A percentile compares a stretch with the other conserved stretches of the same genome.
These are phyloP conservation scores for Cryptococcus sp. DNA, from an alignment of 1,284 basidiomycete species.

Conservation along the genomic window DNA sequence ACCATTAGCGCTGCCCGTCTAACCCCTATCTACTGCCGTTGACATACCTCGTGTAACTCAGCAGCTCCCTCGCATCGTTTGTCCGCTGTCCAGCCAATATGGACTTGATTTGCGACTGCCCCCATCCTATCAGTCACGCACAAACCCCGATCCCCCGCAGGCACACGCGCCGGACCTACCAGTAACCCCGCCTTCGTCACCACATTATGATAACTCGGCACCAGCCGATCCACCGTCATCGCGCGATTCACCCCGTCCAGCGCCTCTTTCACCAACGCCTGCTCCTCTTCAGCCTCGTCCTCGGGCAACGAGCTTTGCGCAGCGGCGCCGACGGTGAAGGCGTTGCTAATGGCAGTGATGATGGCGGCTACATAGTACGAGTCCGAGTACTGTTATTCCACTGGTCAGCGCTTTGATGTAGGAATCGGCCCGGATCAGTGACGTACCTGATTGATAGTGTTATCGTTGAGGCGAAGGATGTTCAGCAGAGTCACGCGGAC, in stretches of 20 bases:
- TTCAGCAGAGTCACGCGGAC: slow-evolving; percentile 90
- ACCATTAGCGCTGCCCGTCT: background rate
- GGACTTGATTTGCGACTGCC: slow-evolving; percentile 77
- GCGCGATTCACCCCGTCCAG: slow-evolving; percentile 81
- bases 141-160: slow-evolving; percentile 23
- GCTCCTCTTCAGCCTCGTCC: slow-evolving; percentile 21
- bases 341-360: slow-evolving; percentile 70
- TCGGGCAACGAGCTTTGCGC: slow-evolving; percentile 11
- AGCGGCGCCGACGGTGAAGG: slow-evolving; percentile 30
- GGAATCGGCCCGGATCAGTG: background rate
- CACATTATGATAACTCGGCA: slow-evolving; percentile 91
- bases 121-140: slow-evolving; percentile 1
- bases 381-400: slow-evolving; percentile 68
- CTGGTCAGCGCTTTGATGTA: background rate
- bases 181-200: slow-evolving; percentile 86
- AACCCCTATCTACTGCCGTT: background rate
- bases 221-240: slow-evolving; percentile 89
- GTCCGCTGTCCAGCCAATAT: slow-evolving; percentile 76
- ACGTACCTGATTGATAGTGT: slow-evolving; percentile 80
- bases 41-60: slow-evolving; percentile 79
- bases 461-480: slow-evolving; percentile 89
- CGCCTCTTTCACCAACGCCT: slow-evolving; percentile 64
- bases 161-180: slow-evolving; percentile 55
- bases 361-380: slow-evolving; percentile 85
- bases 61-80: slow-evolving; percentile 75